These are phyloP conservation scores for Phanerochaete sordida DNA, from an alignment of 768 basidiomycete genomes.

Conservation along the genomic window DNA sequence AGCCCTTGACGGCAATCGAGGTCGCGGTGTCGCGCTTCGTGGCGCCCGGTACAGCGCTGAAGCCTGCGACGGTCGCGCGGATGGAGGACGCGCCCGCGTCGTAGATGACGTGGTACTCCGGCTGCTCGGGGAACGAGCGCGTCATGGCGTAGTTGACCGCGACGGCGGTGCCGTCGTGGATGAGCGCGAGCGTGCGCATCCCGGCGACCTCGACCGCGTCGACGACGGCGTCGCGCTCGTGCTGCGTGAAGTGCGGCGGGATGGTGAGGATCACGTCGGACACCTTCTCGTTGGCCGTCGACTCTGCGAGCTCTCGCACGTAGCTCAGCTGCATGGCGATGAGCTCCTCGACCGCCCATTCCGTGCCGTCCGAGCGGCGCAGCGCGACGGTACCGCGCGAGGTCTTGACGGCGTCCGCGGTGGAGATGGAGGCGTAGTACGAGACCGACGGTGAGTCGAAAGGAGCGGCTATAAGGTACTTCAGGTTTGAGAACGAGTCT, in stretches of 20 bases:
- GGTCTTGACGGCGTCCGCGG: conserved; percentile 37
- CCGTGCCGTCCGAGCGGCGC: conserved; percentile 54
- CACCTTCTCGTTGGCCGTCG: conserved; percentile 69
- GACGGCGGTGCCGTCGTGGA: conserved; percentile 93
- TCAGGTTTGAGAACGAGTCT: conserved; percentile 83
- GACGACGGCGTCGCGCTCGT: conserved; percentile 86
- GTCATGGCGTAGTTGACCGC: conserved; percentile 99
- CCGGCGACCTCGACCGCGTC: conserved; percentile 94
- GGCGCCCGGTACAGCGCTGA: conserved; percentile 43
- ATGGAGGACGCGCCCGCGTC: conserved; percentile 89
- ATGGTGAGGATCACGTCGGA: conserved; percentile 86
- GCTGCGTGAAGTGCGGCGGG: conserved; percentile 86
- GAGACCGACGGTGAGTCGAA: conserved; percentile 54
- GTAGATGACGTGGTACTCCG: conserved; percentile 88
- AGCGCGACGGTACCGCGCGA: conserved; percentile 59
- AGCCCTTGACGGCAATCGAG: conserved; percentile 72
- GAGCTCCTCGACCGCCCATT: conserved; percentile 87
- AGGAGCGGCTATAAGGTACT: conserved; percentile 75
- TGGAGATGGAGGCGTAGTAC: conserved; percentile 41
- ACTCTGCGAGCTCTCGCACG: conserved; percentile 84
- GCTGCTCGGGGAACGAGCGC: conserved; percentile 64
- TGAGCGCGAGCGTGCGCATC: conserved; percentile 73
- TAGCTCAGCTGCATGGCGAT: conserved; percentile 93
- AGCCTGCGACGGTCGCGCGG: conserved; percentile 72
- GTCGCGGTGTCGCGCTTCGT: conserved; percentile 51